These are phyloP conservation scores for Escovopsis sp. DNA, from an alignment of 2,329 filamentous ascomycete genomes.

Conservation along the genomic window DNA sequence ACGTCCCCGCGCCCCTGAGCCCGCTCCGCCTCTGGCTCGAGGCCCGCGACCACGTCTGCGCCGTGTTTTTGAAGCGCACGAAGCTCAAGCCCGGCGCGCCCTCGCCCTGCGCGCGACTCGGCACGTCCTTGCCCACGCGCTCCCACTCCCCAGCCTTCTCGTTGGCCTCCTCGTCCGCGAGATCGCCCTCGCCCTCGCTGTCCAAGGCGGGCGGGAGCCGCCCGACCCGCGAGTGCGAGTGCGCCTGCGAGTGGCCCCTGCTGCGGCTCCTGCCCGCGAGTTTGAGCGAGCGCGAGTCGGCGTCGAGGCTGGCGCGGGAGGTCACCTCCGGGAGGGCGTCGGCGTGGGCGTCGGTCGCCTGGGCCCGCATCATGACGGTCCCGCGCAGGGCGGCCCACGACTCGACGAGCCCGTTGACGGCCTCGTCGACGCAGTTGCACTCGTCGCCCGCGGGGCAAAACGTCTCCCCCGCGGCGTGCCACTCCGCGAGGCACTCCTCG, in stretches of 20 bases:
- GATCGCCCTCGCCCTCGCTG: background rate
- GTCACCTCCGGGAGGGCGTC: too few relatives aligned
- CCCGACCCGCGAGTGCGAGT: slow-evolving; percentile 8
- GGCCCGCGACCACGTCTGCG: slow-evolving; percentile 31
- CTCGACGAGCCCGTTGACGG: slow-evolving; percentile 41
- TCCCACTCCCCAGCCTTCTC: slow-evolving; percentile 13
- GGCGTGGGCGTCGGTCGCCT: too few relatives aligned
- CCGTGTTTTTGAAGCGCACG: slow-evolving; percentile 34
- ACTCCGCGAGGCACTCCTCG: slow-evolving; percentile 42
- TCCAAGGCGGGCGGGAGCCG: slow-evolving; percentile 15
- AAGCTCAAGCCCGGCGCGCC: slow-evolving; percentile 27
- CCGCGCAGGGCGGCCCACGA: slow-evolving; percentile 38
- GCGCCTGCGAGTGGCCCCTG: slow-evolving; percentile 14
- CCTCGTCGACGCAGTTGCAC: slow-evolving; percentile 45
- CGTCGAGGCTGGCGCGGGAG: too few relatives aligned
- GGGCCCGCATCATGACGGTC: slow-evolving; percentile 14
- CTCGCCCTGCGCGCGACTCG: slow-evolving; percentile 10
- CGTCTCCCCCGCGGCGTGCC: slow-evolving; percentile 41
- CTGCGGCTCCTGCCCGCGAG: too few relatives aligned
- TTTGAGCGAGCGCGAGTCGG: too few relatives aligned
- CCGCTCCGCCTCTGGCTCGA: slow-evolving; percentile 17
- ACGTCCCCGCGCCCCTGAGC: slow-evolving; percentile 1
- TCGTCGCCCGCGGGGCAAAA: slow-evolving; percentile 50
- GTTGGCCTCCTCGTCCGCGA: slow-evolving; percentile 8
- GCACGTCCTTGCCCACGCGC: slow-evolving; percentile 12